These are phyloP conservation scores for Filosporella fistucella DNA, from an alignment of 495 filamentous ascomycete genomes.

Conservation along the genomic window DNA sequence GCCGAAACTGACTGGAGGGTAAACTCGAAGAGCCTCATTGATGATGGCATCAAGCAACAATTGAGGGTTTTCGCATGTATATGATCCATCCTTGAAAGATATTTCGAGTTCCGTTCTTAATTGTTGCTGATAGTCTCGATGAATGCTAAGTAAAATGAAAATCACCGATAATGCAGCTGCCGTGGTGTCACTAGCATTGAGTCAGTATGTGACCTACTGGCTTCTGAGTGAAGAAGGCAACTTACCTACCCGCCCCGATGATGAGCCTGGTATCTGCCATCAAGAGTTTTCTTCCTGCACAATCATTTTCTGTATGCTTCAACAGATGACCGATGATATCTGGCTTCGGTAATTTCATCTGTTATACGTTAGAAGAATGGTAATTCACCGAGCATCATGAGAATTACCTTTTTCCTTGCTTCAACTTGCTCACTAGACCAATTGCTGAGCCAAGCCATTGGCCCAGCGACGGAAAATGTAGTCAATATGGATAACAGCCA, in stretches of 20 bases:
- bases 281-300: conserved; percentile 3
- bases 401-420: no score
- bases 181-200: conserved; percentile 3
- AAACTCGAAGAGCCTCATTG: neutral
- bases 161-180: neutral
- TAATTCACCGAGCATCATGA: no score
- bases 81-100: neutral
- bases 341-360: neutral
- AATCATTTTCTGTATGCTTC: neutral
- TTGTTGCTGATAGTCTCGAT: neutral
- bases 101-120: neutral
- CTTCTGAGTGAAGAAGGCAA: no score
- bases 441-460: neutral
- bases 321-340: conserved; percentile 13
- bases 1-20: neutral
- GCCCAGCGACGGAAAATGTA: neutral
- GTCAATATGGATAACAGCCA: neutral
- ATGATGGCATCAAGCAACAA: conserved; percentile 15
- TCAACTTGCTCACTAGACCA: conserved; percentile 3
- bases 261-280: neutral
- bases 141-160: neutral
- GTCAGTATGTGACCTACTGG: no score
- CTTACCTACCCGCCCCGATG: conserved; percentile 8
- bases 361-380: no score
- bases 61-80: neutral